Evolutionary conservation across 2,329 filamentous ascomycete species (phyloP).

Genomic region (Trichoderma pleuroti): DNA sequence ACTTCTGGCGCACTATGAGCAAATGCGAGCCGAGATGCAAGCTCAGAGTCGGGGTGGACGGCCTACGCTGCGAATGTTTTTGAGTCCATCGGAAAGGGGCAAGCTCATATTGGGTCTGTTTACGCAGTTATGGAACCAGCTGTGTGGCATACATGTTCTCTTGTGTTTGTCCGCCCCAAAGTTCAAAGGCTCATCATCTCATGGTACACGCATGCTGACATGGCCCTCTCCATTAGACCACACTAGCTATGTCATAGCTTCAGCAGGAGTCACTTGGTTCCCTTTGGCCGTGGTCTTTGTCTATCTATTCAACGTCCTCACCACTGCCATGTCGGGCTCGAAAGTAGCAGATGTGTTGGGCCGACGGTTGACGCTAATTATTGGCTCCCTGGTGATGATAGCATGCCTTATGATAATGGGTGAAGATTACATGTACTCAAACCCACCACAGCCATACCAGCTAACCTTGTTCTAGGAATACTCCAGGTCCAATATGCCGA

Average conservation of each 20-base stretch:
- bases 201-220: slow-evolving; percentile 43
- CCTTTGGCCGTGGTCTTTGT: slow-evolving; percentile 48
- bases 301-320: slow-evolving; percentile 60
- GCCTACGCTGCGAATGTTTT: slow-evolving; percentile 48
- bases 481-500: background rate
- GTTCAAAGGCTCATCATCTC: background rate
- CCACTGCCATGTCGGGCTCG: slow-evolving; percentile 57
- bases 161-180: background rate
- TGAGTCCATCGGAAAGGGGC: slow-evolving; percentile 51
- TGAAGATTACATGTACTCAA: slow-evolving; percentile 16
- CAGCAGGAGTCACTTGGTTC: slow-evolving; percentile 55
- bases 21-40: slow-evolving; percentile 53
- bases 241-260: slow-evolving; percentile 59
- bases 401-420: slow-evolving; percentile 61
- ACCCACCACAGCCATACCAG: background rate
- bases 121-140: slow-evolving; percentile 58
- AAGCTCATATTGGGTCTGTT: slow-evolving; percentile 56
- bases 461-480: background rate
- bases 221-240: slow-evolving; percentile 41
- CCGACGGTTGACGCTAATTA: slow-evolving; percentile 53
- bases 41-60: slow-evolving; percentile 50
- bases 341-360: slow-evolving; percentile 58
- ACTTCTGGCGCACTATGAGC: slow-evolving; percentile 61
- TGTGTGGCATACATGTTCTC: slow-evolving; percentile 51
- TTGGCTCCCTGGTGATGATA: slow-evolving; percentile 57